Conservation (phyloP, 2,329 filamentous ascomycete species). For the Ampelomyces quisqualis region DNA sequence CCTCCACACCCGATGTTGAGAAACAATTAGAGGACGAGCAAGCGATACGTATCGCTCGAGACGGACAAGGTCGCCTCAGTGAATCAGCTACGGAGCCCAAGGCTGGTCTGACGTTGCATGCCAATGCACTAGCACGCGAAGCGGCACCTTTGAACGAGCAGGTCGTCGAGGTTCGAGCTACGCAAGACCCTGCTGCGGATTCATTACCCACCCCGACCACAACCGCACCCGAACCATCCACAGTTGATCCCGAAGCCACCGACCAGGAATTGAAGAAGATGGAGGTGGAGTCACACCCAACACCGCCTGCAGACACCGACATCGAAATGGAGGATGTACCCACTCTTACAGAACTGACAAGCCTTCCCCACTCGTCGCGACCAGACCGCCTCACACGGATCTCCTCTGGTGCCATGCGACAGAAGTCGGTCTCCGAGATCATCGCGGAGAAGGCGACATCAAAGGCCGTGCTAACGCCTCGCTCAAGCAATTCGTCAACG, state of each 20-base stretch:
- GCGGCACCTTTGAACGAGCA: conserved; percentile 7
- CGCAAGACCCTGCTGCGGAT: conserved; percentile 28
- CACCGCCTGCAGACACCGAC: conserved; percentile 40
- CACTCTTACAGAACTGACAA: conserved; percentile 6
- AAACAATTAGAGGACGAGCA: conserved; percentile 58
- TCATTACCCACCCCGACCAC: conserved; percentile 42
- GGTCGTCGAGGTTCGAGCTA: conserved; percentile 11
- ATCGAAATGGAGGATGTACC: conserved; percentile 37
- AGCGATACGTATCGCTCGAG: conserved; percentile 41
- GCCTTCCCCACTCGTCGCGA: conserved; percentile 25
- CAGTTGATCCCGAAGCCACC: conserved; percentile 23
- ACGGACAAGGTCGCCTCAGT: conserved; percentile 32
- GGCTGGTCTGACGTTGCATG: conserved; percentile 27
- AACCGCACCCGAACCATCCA: conserved; percentile 35
- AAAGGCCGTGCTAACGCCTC: conserved; percentile 48
- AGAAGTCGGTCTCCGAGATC: conserved; percentile 73
- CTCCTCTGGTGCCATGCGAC: conserved; percentile 67
- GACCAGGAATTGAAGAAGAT: conserved; percentile 19
- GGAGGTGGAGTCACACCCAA: conserved; percentile 28
- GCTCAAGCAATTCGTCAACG: conserved; percentile 30
- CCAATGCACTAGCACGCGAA: conserved; percentile 20
- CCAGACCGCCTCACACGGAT: conserved; percentile 65
- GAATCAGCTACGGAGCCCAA: conserved; percentile 18
- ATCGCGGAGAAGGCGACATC: conserved; percentile 58
- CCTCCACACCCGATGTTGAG: conserved; percentile 60